Conservation (phyloP, 1,139 yeast species). For the Suhomyces anneliseae region DNA sequence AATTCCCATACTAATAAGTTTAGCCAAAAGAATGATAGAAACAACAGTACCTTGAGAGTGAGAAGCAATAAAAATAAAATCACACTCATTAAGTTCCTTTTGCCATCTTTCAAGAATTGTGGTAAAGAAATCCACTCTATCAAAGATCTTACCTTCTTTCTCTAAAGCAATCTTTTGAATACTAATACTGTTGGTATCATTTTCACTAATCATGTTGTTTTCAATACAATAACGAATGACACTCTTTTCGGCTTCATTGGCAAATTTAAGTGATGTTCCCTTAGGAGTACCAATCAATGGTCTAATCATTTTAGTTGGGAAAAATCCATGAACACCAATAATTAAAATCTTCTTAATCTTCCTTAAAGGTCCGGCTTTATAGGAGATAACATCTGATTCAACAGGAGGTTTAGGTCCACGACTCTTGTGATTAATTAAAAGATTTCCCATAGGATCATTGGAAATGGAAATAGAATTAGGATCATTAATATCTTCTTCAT, state of each 20-base stretch:
- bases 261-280: constrained; percentile 85
- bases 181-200: constrained; percentile 49
- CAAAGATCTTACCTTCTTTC: constrained; percentile 87
- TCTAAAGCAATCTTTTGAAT: constrained; percentile 91
- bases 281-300: constrained; percentile 91
- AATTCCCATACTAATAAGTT: constrained; percentile 68
- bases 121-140: constrained; percentile 79
- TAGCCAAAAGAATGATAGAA: constrained; percentile 72
- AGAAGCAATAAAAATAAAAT: constrained; percentile 82
- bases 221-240: constrained; percentile 71
- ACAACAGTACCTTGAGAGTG: constrained; percentile 98
- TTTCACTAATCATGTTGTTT: constrained; percentile 42
- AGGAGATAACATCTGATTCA: constrained; percentile 30
- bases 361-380: constrained; percentile 32
- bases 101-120: constrained; percentile 71
- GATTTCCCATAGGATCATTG: constrained; percentile 47
- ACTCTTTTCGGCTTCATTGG: constrained; percentile 81
- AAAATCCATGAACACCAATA: constrained; percentile 93
- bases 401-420: constrained; percentile 2
- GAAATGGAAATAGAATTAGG: constrained; percentile 40
- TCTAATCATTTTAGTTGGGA: constrained; percentile 82
- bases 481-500: constrained; percentile 32
- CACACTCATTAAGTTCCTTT: constrained; percentile 70
- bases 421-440: constrained; percentile 35
- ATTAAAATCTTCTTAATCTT: constrained; percentile 61